Percentiles rank a stretch among this genome's conserved stretches.
phyloP scores from a whole-genome alignment of 140 eudicot species.

The Bidens hawaiensis region DNA sequence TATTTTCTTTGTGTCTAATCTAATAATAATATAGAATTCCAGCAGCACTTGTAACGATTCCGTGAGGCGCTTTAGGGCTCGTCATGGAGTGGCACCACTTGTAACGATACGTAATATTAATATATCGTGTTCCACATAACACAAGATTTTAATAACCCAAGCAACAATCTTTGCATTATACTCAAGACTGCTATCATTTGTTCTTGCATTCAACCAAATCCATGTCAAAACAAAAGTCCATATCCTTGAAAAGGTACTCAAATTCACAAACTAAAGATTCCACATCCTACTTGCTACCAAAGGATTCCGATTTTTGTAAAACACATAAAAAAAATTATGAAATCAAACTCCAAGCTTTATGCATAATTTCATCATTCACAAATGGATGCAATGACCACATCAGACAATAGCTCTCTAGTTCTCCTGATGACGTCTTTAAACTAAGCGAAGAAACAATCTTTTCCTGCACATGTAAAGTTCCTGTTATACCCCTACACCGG shows the following conservation, averaged over 20 bases:
- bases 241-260: neutral
- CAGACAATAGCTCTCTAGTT: conserved; percentile 66
- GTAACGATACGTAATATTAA: neutral
- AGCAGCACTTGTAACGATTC: too few relatives aligned
- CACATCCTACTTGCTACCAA: neutral
- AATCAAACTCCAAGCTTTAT: conserved; percentile 60
- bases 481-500: conserved; percentile 1
- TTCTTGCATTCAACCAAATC: neutral
- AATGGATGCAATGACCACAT: conserved; percentile 94
- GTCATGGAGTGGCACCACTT: neutral
- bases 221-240: neutral
- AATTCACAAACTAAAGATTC: neutral
- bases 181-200: neutral
- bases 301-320: neutral
- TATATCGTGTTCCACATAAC: neutral
- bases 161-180: neutral
- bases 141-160: neutral
- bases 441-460: conserved; percentile 57
- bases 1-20: too few relatives aligned
- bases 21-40: too few relatives aligned
- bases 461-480: conserved; percentile 36
- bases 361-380: conserved; percentile 63
- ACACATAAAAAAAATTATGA: conserved; percentile 18
- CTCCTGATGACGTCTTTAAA: conserved; percentile 61
- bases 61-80: neutral